Evolutionary conservation across 768 basidiomycete species (phyloP), one percentile per base, ranked within the genome.

Genomic region (Lentinula guzmanii): DNA sequence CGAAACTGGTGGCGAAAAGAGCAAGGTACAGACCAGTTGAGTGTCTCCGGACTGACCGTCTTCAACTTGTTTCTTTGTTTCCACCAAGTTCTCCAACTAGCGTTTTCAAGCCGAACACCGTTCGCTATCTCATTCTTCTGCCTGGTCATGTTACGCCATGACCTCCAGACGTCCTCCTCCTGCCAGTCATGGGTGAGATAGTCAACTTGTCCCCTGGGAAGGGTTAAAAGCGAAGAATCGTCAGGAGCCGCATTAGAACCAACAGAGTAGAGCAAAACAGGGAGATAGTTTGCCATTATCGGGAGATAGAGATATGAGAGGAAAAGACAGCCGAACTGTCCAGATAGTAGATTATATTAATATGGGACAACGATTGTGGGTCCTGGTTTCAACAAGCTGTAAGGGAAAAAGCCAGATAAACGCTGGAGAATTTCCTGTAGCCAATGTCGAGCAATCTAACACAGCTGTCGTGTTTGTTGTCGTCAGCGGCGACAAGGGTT

Each of bases 71-170:
- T 97, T 64, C 96, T 81, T 82, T 98, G 95, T 76, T 98, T 98
- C 89, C 95, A 98, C 96, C 96, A 99, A 1, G 95, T 98, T 45
- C 96, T 79, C 96, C 96, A 99, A 63, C 90, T 93, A 8, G 97
- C 97, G 69, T 99, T 99, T 80, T 99, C 97, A 61, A 99, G 84
- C 53, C 96, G 80, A 52, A 90, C 81, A 52, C 96, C 96, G 71
- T 99, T 98, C 5, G 93, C 86, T 70, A 99, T 97, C 76, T 94
- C 96, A 71, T 96, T 91, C 85, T 98, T 99, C 80, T 95, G 93
- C 60, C 92, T 83, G 52, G 96, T 98, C 94, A 98, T 98, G 71
- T 87, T 93, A 65, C 95, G 82, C 96, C 96, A 99, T n/a, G 89
- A 91, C 60, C 91, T 87, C 93, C 94, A 97, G 10, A 98, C 93